These are phyloP conservation scores for Nakazawaea anatomiae DNA, from an alignment of 805 yeast species.

Conservation along the genomic window DNA sequence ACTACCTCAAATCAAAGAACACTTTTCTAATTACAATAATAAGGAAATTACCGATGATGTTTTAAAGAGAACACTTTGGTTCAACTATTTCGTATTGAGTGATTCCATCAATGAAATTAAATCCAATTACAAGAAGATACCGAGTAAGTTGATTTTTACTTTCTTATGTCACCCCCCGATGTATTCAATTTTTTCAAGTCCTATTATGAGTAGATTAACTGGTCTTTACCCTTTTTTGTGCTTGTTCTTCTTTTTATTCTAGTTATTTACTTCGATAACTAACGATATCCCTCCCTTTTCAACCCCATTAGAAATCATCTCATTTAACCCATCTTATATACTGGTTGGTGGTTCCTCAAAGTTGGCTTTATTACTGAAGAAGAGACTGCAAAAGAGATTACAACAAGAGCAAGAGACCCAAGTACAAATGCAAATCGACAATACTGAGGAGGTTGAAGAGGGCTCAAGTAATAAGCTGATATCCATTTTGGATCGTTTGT, in stretches of 20 bases:
- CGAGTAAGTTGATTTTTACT: constrained; percentile 14
- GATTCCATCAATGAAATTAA: constrained; percentile 44
- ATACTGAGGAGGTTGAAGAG: not conserved
- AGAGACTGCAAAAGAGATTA: constrained; percentile 19
- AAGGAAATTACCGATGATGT: constrained; percentile 39
- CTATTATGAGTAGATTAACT: not conserved
- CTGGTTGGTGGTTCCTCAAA: constrained; percentile 26
- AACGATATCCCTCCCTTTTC: not conserved
- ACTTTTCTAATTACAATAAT: constrained; percentile 33
- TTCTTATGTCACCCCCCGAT: not conserved
- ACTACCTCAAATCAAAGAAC: constrained; percentile 36
- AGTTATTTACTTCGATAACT: not conserved
- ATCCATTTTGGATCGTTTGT: constrained; percentile 11
- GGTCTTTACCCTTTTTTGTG: not conserved
- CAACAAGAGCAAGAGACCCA: not conserved
- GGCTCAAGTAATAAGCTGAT: not conserved
- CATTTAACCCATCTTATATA: constrained; percentile 1
- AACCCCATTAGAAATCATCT: not conserved
- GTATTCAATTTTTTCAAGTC: not conserved
- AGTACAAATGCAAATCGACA: too few relatives aligned
- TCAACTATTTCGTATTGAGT: constrained; percentile 49
- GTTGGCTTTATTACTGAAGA: constrained; percentile 42
- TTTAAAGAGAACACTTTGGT: constrained; percentile 54
- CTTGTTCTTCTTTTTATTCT: not conserved
- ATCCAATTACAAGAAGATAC: constrained; percentile 20